Conservation (phyloP, 352 stramenopile species). For the Pilasporangium apinafurcum region DNA sequence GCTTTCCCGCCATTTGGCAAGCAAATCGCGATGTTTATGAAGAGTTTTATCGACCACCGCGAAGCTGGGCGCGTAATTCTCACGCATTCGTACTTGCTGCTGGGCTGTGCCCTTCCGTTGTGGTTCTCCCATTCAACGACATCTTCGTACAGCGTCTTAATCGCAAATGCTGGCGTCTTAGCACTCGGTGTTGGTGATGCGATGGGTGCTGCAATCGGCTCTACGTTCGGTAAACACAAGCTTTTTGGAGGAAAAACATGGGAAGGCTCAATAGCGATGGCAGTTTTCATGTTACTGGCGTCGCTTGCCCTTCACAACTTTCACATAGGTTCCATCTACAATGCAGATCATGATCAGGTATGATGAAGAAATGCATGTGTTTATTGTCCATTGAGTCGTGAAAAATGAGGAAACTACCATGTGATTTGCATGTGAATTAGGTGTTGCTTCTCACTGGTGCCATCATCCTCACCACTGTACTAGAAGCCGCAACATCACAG, state of each 20-base stretch:
- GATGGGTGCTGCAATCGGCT: slow-evolving; percentile 67
- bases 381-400: not conserved
- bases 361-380: not conserved
- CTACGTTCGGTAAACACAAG: slow-evolving; percentile 31
- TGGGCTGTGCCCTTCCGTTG: slow-evolving; percentile 66
- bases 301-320: slow-evolving; percentile 50
- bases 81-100: slow-evolving; percentile 73
- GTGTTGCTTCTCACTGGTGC: slow-evolving; percentile 15
- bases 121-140: slow-evolving; percentile 35
- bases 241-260: slow-evolving; percentile 62
- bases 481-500: slow-evolving; percentile 65
- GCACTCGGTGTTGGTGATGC: slow-evolving; percentile 68
- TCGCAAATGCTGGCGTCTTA: slow-evolving; percentile 61
- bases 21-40: slow-evolving; percentile 51
- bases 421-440: slow-evolving; percentile 14
- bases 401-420: too few species aligned
- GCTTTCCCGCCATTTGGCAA: slow-evolving; percentile 49
- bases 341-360: slow-evolving; percentile 32
- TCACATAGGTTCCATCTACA: slow-evolving; percentile 5
- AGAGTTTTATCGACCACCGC: slow-evolving; percentile 68
- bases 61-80: slow-evolving; percentile 63
- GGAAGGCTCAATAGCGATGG: slow-evolving; percentile 52
- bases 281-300: slow-evolving; percentile 45
- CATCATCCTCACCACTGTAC: slow-evolving; percentile 44
- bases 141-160: slow-evolving; percentile 9